Conservation (phyloP, 2,329 filamentous ascomycete species). For the Ascochyta rabiei region DNA sequence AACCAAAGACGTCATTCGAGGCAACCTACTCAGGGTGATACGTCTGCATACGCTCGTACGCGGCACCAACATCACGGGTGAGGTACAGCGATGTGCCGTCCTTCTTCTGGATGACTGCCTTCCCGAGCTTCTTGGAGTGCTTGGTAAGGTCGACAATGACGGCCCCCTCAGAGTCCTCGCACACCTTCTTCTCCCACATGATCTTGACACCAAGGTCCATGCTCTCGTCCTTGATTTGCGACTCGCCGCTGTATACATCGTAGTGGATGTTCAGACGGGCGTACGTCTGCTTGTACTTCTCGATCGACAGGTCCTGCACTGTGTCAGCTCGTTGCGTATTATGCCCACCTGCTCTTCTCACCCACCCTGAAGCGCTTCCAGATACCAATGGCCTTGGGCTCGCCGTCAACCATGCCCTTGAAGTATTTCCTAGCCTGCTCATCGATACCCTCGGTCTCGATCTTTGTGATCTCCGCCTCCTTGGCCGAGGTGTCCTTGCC, state of each 20-base stretch:
- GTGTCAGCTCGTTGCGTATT: constrained; percentile 10
- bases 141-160: constrained; percentile 73
- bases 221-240: constrained; percentile 66
- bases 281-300: constrained; percentile 69
- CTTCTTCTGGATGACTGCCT: constrained; percentile 69
- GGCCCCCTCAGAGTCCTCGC: constrained; percentile 69
- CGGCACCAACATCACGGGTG: constrained; percentile 71
- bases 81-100: constrained; percentile 72
- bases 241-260: constrained; percentile 73
- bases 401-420: constrained; percentile 70
- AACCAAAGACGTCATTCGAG: background rate
- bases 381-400: constrained; percentile 63
- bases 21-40: constrained; percentile 61
- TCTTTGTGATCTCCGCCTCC: constrained; percentile 51
- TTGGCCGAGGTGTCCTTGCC: constrained; percentile 50
- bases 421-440: constrained; percentile 76
- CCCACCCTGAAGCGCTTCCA: constrained; percentile 65
- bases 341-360: background rate
- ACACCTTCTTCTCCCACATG: constrained; percentile 65
- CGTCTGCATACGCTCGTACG: constrained; percentile 65
- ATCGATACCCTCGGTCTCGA: constrained; percentile 55
- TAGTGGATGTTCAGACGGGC: constrained; percentile 69
- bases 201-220: constrained; percentile 65
- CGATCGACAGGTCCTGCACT: constrained; percentile 62
- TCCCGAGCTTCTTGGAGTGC: constrained; percentile 71